A percentile compares a stretch with the other conserved stretches of the same genome.
Conservation (phyloP, 2,329 filamentous ascomycete genomes). For the Chrysoporthe cubensis region DNA sequence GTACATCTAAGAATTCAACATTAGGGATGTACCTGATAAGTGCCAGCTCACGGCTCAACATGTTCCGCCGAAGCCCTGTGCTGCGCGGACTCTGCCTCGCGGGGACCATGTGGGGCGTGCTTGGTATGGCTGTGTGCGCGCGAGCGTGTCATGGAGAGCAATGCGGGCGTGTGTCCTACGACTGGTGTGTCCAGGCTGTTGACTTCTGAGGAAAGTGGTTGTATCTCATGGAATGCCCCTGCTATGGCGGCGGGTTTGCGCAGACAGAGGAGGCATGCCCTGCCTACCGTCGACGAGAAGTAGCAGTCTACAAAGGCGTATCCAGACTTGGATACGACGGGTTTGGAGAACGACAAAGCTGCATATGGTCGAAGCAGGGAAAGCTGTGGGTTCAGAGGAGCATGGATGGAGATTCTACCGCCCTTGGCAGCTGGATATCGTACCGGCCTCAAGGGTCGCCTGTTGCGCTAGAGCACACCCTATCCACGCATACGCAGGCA, state of each 20-base stretch:
- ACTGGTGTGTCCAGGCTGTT: slow-evolving; percentile 8
- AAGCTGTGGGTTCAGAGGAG: neutral
- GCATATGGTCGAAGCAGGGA: neutral
- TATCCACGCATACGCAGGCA: neutral
- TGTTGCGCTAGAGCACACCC: neutral
- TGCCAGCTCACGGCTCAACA: slow-evolving; percentile 20
- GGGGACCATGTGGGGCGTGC: slow-evolving; percentile 23
- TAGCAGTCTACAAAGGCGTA: neutral
- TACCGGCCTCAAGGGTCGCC: neutral
- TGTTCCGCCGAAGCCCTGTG: slow-evolving; percentile 23
- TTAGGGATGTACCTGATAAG: slow-evolving; percentile 14
- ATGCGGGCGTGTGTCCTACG: slow-evolving; percentile 31
- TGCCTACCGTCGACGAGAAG: neutral
- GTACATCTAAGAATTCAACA: slow-evolving; percentile 15
- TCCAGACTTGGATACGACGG: neutral
- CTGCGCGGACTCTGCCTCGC: slow-evolving; percentile 25
- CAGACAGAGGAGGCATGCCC: neutral
- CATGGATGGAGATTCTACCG: neutral
- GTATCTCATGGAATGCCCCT: neutral
- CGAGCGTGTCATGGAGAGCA: slow-evolving; percentile 14
- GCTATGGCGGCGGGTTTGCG: neutral
- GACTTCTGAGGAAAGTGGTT: neutral
- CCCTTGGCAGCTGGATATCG: neutral
- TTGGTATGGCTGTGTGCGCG: slow-evolving; percentile 18
- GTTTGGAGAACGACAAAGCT: neutral